Evolutionary conservation across 371 early-diverging fungal species (phyloP).

Genomic region (Mortierella sp.): DNA sequence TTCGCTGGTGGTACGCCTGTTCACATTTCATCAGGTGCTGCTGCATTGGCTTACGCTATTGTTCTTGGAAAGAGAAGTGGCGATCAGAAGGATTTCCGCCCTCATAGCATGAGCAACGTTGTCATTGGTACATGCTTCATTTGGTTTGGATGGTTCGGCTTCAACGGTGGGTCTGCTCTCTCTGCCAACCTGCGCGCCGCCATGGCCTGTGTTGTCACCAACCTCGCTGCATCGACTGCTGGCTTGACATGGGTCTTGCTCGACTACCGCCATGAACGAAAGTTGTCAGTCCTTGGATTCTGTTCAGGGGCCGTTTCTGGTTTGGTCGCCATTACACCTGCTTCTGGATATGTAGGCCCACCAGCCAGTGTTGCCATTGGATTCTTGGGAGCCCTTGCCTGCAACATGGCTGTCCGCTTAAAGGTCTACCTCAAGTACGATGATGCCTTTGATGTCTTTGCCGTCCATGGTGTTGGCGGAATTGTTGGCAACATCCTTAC

Average conservation of each 20-base stretch:
- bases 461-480: conserved; percentile 91
- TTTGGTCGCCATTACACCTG: conserved; percentile 93
- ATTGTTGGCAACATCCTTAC: conserved; percentile 88
- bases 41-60: conserved; percentile 89
- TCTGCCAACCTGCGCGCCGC: conserved; percentile 86
- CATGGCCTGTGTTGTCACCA: conserved; percentile 87
- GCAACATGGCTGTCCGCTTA: conserved; percentile 82
- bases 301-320: conserved; percentile 95
- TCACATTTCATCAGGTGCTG: conserved; percentile 90
- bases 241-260: conserved; percentile 87
- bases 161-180: conserved; percentile 90
- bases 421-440: conserved; percentile 88
- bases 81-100: conserved; percentile 76
- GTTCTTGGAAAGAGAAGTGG: conserved; percentile 86
- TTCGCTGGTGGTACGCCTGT: conserved; percentile 95
- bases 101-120: conserved; percentile 93
- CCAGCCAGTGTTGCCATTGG: conserved; percentile 86
- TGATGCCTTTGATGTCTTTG: conserved; percentile 91
- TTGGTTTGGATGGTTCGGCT: conserved; percentile 95
- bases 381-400: conserved; percentile 75
- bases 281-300: conserved; percentile 89
- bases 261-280: conserved; percentile 82
- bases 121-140: conserved; percentile 88
- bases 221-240: conserved; percentile 86
- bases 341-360: conserved; percentile 88